Base-by-base conservation (phyloP, 768 basidiomycete species). In the Lactifluus pinguis region DNA sequence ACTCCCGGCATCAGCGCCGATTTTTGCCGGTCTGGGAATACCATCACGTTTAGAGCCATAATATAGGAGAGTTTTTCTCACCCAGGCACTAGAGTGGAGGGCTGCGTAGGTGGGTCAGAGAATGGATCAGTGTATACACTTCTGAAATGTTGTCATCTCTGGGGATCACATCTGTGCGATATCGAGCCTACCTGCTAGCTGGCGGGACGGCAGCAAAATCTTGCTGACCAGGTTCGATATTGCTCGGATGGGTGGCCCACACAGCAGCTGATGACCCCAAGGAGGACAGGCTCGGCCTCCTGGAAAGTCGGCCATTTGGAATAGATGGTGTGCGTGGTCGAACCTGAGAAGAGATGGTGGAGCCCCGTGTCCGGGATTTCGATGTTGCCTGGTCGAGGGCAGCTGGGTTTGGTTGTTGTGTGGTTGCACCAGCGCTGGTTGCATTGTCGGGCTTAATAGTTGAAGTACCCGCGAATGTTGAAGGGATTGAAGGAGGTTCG, bases 271-370 rank as follows among this genome's bases (percentile, higher is more conserved):
- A 61, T 2, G 63, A 59, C 14, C 59, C 54, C 42, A 64, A 48
- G 4, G 65, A 64, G 25, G 63, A 60, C 49, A 15, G 47, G 32
- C 65, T 66, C 17, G 65, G 55, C 49, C 36, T 64, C 36, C 53
- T 38, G 21, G 65, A 65, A 29, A 60, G 29, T 21, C 50, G 58
- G 6, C 53, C 63, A 8, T 55, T 64, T 36, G 58, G 58, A 25
- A 55, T 49, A 50, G 65, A 48, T 10, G 65, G 59, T 8, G 57
- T 65, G 44, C 54, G 60, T 25, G 63, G 62, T n/a, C 61, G 60
- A 13, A 55, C 48, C 55, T 63, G 64, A 41, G 65, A 66, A 39
- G 65, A 65, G 10, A 66, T 55, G 19, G 63, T 66, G 25, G 63
- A 65, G 32, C 49, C 59, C 38, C 65, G 60, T 36, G 65, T 55